Conservation (phyloP, 495 filamentous ascomycete genomes). For the Glonium stellatum region DNA sequence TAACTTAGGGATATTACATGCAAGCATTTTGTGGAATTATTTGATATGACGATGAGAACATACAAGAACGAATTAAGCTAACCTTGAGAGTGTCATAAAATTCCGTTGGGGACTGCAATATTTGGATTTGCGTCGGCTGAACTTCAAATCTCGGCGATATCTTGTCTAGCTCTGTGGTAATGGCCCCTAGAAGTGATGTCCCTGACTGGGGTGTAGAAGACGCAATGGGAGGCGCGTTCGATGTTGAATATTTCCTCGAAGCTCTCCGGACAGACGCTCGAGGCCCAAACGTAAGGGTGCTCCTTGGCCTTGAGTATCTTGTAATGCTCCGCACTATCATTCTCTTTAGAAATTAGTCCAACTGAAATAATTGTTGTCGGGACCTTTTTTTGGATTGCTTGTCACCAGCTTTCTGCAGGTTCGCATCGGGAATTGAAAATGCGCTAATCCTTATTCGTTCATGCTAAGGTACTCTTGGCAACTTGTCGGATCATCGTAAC, state of each 20-base stretch:
- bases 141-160: constrained; percentile 87
- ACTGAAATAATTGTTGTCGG: neutral
- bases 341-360: constrained; percentile 2
- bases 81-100: constrained; percentile 92
- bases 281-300: neutral
- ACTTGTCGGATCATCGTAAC: neutral
- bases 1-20: constrained; percentile 3
- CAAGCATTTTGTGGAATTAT: neutral
- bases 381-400: constrained; percentile 6
- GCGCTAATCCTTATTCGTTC: neutral
- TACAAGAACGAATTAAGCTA: constrained; percentile 10
- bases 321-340: constrained; percentile 30
- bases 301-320: constrained; percentile 13
- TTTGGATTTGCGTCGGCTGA: constrained; percentile 67
- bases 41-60: too few relatives aligned
- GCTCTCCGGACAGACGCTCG: constrained; percentile 1
- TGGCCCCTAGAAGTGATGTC: constrained; percentile 51
- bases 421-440: neutral
- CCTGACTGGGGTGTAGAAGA: constrained; percentile 27
- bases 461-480: constrained; percentile 9
- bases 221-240: constrained; percentile 17
- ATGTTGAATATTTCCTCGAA: constrained; percentile 27
- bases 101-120: constrained; percentile 68
- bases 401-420: neutral
- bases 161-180: constrained; percentile 76